Percentiles rank a stretch among this genome's conserved stretches.
Conservation (phyloP, 2,329 filamentous ascomycete genomes). For the Diplodia sapinea region DNA sequence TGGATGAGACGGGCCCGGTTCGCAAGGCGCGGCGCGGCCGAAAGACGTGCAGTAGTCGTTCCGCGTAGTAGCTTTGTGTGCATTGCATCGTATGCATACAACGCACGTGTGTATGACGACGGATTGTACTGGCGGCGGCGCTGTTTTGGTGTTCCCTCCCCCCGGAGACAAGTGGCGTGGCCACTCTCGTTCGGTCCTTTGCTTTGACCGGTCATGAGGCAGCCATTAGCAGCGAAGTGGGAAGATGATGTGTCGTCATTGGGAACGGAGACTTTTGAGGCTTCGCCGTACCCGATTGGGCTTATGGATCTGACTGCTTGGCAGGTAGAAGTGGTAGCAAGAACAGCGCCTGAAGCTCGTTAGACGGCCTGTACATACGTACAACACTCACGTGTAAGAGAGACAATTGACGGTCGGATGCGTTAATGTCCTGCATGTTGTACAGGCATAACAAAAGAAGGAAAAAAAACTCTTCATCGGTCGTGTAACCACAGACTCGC, state of each 20-base stretch:
- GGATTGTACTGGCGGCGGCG: neutral
- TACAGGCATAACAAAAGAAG: neutral
- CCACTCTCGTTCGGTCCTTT: neutral
- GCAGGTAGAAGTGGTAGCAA: neutral
- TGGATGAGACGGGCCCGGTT: neutral
- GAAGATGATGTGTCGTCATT: slow-evolving; percentile 13
- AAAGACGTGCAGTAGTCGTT: neutral
- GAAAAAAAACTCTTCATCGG: slow-evolving; percentile 6
- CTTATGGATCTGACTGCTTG: neutral
- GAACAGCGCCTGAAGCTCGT: neutral
- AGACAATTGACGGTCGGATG: neutral
- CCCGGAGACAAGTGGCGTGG: too few species aligned
- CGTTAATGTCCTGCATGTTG: neutral
- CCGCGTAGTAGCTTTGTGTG: too few species aligned
- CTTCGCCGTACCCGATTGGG: slow-evolving; percentile 1
- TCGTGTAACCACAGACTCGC: slow-evolving; percentile 1
- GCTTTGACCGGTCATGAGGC: slow-evolving; percentile 25
- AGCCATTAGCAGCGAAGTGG: neutral
- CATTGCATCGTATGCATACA: neutral
- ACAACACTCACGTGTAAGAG: neutral
- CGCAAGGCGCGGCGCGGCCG: neutral
- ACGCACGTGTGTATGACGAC: slow-evolving; percentile 4
- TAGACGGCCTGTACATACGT: neutral
- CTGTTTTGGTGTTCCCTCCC: neutral
- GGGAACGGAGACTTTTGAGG: neutral